A percentile compares a stretch with the other conserved stretches of the same genome.
Evolutionary conservation across 768 basidiomycete species (phyloP).

Genomic region (Suillus plorans): DNA sequence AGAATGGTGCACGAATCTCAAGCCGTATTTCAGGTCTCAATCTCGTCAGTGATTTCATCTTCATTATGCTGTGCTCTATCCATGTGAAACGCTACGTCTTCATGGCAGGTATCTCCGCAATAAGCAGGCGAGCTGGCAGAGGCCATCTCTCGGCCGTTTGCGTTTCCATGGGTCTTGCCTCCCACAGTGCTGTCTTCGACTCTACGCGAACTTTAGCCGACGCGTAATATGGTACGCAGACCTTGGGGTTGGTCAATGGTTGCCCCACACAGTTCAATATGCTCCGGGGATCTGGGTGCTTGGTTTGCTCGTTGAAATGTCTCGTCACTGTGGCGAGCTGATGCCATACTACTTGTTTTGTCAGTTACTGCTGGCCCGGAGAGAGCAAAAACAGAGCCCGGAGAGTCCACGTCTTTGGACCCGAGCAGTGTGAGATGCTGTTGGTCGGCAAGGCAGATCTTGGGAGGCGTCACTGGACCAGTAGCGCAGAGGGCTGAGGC

Average conservation of each 20-base stretch:
- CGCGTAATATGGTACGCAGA: neutral
- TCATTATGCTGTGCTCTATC: neutral
- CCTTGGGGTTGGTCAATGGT: neutral
- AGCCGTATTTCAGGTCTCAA: neutral
- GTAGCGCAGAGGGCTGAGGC: neutral
- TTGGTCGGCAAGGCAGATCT: neutral
- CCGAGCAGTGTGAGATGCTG: neutral
- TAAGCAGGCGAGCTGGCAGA: neutral
- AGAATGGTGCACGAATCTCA: neutral
- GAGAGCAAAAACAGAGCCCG: too few relatives aligned
- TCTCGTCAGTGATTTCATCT: slow-evolving; percentile 3
- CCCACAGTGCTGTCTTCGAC: neutral
- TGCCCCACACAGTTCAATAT: neutral
- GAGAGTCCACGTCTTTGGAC: neutral
- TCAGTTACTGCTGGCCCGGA: neutral
- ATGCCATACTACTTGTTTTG: neutral
- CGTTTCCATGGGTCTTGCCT: neutral
- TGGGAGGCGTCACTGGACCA: neutral
- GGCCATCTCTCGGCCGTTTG: neutral
- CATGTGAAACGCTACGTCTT: neutral
- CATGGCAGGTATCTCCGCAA: neutral
- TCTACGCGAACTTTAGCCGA: neutral
- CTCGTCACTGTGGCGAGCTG: neutral
- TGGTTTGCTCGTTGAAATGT: neutral
- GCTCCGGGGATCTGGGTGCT: neutral